phyloP scores from a whole-genome alignment of 2,329 filamentous ascomycete genomes.

The Penicillium sp. region DNA sequence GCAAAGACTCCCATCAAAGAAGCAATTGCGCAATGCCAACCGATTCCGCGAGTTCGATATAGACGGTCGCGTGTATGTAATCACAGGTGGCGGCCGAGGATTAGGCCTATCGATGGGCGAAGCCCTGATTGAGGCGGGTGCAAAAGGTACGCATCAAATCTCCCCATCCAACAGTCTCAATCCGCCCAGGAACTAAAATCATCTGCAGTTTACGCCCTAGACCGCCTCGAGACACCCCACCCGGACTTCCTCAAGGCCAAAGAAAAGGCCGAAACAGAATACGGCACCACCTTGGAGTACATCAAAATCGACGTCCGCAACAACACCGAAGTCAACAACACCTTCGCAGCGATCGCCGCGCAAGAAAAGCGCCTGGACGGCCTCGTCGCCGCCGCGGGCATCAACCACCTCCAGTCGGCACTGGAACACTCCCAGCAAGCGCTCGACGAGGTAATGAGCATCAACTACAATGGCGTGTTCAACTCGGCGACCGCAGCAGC shows the following conservation, averaged over 20 bases:
- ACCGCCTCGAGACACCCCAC: conserved; percentile 47
- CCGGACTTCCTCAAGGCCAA: conserved; percentile 46
- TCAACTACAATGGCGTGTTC: conserved; percentile 56
- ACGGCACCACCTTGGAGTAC: conserved; percentile 49
- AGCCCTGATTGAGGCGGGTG: conserved; percentile 51
- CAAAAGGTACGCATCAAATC: conserved; percentile 40
- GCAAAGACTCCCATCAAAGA: conserved; percentile 30
- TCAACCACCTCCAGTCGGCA: conserved; percentile 46
- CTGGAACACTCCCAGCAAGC: conserved; percentile 46
- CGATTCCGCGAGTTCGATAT: conserved; percentile 49
- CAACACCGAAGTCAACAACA: conserved; percentile 37
- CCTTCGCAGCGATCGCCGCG: conserved; percentile 39
- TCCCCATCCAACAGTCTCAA: not conserved
- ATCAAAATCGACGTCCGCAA: conserved; percentile 51
- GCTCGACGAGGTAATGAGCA: conserved; percentile 47
- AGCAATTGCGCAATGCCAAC: conserved; percentile 27
- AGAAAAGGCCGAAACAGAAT: conserved; percentile 37
- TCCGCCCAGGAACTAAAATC: not conserved
- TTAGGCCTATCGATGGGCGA: conserved; percentile 50
- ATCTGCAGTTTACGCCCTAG: conserved; percentile 50
- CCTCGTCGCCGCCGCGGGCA: conserved; percentile 46
- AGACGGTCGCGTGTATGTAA: conserved; percentile 43
- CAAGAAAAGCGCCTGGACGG: conserved; percentile 43
- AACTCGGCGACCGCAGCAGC: conserved; percentile 52
- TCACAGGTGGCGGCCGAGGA: conserved; percentile 49